Evolutionary conservation across 148 eudicot species (phyloP).

Genomic region (Chenopodium suecicum): DNA sequence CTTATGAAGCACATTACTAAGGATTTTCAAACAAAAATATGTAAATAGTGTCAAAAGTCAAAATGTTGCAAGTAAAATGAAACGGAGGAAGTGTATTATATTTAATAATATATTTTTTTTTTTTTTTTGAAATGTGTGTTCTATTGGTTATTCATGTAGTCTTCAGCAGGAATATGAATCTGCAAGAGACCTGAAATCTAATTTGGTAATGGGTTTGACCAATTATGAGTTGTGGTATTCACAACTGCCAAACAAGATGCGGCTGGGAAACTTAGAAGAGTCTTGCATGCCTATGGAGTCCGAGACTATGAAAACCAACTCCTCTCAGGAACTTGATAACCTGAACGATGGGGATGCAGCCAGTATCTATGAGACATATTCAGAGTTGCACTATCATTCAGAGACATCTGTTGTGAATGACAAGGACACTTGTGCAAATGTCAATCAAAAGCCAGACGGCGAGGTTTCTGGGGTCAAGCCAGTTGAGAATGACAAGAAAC

Average conservation of each 20-base stretch:
- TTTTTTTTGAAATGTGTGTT: neutral
- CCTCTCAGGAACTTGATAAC: conserved; percentile 30
- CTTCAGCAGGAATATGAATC: conserved; percentile 49
- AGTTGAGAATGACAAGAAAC: conserved; percentile 26
- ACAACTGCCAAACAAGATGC: conserved; percentile 45
- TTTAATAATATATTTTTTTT: too few relatives aligned
- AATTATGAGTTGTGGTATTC: conserved; percentile 67
- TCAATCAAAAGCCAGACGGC: neutral
- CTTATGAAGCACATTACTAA: too few relatives aligned
- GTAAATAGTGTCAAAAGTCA: too few relatives aligned
- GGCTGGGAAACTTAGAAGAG: conserved; percentile 34
- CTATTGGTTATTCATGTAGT: conserved; percentile 36
- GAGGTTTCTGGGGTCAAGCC: conserved; percentile 36
- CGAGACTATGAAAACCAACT: conserved; percentile 32
- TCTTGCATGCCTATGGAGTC: conserved; percentile 34
- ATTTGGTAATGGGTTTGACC: conserved; percentile 71
- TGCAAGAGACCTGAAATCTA: conserved; percentile 50
- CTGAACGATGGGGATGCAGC: conserved; percentile 38
- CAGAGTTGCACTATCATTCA: conserved; percentile 40
- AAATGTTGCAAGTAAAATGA: too few relatives aligned
- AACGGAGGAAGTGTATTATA: too few relatives aligned
- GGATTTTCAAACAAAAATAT: too few relatives aligned
- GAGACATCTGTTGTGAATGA: conserved; percentile 66
- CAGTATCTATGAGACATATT: conserved; percentile 38
- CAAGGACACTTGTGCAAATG: conserved; percentile 28